Base-by-base conservation (phyloP, 441 rosid species). In the Arabidopsis hybrid region DNA sequence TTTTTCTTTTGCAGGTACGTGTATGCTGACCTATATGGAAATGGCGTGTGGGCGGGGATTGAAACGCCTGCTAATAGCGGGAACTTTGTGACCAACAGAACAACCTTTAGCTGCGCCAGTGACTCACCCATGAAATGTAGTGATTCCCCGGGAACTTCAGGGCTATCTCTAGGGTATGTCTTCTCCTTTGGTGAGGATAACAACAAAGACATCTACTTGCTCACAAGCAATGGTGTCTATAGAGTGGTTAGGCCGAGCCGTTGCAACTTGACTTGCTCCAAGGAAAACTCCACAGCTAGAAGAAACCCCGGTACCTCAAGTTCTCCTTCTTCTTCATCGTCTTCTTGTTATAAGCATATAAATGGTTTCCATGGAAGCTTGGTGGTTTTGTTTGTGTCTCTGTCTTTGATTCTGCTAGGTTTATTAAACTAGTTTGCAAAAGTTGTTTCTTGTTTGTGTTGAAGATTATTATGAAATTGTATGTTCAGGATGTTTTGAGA, bases 111-210 rank as follows among this genome's bases (percentile, higher is more conserved):
- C 38, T 95, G 99, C 9, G 94, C 93, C 0, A 47, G 60, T 31
- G 90, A 89, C 81, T 84, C 99, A 3, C 99, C 99, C 2, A 76
- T 88, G 73, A 76, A 80, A 68, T 95, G 99, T 72, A 79, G 71
- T 53, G 63, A 82, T 7, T 78, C 83, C 39, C 81, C 84, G n/a
- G 97, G 91, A 51, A 80, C 72, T 67, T 63, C 78, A 51, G 81
- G 86, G 67, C 85, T 90, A 4, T 71, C 92, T 35, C 72, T 92
- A 74, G 85, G 91, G 12, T 94, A 94, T 82, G 34, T 92, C 65
- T 88, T 75, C 93, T 94, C 99, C 4, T 92, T 89, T 32, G 96
- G 93, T 6, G 87, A 92, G 67, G 99, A 94, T 81, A 92, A 90
- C 82, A 74, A 53, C 13, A 94, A 89, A 79, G 97, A 94, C 36